Evolutionary conservation across 1,284 basidiomycete species (phyloP).

Genomic region (Leccinum griseonigrum): DNA sequence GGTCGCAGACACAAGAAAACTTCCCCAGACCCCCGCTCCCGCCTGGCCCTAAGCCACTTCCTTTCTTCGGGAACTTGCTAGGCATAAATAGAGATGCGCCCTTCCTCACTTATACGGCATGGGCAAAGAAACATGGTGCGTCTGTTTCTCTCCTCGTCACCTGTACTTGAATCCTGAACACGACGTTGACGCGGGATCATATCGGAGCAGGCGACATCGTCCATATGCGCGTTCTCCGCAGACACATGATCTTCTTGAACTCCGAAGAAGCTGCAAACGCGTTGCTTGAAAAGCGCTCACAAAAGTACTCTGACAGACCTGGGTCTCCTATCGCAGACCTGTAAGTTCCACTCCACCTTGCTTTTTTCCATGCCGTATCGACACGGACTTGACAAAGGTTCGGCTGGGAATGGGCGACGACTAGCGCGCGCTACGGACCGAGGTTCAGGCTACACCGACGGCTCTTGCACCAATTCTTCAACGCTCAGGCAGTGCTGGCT

Average conservation of each 20-base stretch:
- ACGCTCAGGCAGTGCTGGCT: neutral
- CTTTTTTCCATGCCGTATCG: neutral
- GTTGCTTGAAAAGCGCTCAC: neutral
- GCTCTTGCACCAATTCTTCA: neutral
- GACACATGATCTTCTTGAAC: neutral
- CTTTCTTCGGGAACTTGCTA: neutral
- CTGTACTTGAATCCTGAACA: neutral
- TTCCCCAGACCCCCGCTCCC: conserved; percentile 1
- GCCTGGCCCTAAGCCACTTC: neutral
- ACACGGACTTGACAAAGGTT: neutral
- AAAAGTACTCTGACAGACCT: neutral
- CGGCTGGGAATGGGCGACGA: neutral
- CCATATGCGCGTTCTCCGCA: neutral
- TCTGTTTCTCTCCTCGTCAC: neutral
- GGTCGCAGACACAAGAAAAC: neutral
- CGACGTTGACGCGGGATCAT: neutral
- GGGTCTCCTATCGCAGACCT: neutral
- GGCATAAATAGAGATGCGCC: neutral
- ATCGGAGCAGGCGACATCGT: neutral
- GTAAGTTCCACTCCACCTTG: neutral
- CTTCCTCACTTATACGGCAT: conserved; percentile 1
- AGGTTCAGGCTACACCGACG: neutral
- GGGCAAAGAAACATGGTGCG: conserved; percentile 2
- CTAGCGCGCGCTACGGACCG: neutral
- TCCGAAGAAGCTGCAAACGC: neutral